A percentile compares a stretch with the other conserved stretches of the same genome.
These are phyloP conservation scores for Puccinia triticina DNA, from an alignment of 1,284 basidiomycete genomes.

Conservation along the genomic window DNA sequence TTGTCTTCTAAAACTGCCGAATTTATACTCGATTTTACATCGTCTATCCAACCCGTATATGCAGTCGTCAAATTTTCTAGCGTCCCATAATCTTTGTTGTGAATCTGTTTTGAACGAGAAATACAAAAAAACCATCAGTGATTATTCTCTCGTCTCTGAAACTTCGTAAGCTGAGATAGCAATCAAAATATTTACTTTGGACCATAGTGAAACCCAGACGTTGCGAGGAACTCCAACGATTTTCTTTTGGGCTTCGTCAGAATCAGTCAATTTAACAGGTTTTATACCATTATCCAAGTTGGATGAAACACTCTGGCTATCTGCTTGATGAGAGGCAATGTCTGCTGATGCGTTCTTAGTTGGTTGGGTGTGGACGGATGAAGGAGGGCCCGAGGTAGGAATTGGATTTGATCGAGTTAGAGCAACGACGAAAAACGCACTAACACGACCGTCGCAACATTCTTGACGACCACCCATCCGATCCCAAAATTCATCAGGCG, in stretches of 20 bases:
- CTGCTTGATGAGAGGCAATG: neutral
- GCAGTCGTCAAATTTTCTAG: conserved; percentile 3
- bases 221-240: conserved; percentile 32
- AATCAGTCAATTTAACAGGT: neutral
- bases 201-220: conserved; percentile 45
- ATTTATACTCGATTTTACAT: conserved; percentile 16
- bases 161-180: too few relatives aligned
- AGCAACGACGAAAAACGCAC: conserved; percentile 78
- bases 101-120: conserved; percentile 8
- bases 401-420: neutral
- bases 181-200: conserved; percentile 6
- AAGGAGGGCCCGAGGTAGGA: neutral
- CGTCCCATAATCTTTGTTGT: conserved; percentile 39
- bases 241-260: neutral
- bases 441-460: conserved; percentile 79
- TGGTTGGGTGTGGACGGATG: neutral
- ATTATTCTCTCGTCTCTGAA: neutral
- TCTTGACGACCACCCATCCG: conserved; percentile 92
- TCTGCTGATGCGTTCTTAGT: neutral
- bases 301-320: too few relatives aligned
- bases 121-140: neutral
- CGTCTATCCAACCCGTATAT: conserved; percentile 24
- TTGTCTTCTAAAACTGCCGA: neutral
- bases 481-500: conserved; percentile 82
- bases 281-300: neutral